Evolutionary conservation across 495 filamentous ascomycete genomes (phyloP), one percentile per base, ranked within the genome.

Genomic region (Cryomyces minteri): DNA sequence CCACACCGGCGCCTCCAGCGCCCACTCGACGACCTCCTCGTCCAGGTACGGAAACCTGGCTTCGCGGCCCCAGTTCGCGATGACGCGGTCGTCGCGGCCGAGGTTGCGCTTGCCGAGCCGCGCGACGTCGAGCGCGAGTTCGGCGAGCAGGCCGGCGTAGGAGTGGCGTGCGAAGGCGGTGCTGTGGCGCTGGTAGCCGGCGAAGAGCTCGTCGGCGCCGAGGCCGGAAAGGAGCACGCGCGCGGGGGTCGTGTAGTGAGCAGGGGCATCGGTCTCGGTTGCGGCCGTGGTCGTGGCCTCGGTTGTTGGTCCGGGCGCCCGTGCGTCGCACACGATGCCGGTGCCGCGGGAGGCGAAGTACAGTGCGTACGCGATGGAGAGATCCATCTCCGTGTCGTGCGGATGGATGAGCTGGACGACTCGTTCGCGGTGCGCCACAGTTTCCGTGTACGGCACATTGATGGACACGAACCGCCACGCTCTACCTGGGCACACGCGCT

Each of bases 371-470:
- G 81, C 82, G 52, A 99, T 96, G n/a, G 92, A 96, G 4, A 95
- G 70, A 55, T 99, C 90, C 90, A 99, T 99, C 59, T 95, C 92
- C 0, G 90, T 96, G 54, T 93, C 86, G 60, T 96, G 90, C 0
- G 90, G 90, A 53, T 80, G 71, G 54, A 96, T 90, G 10, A 99
- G 70, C 2, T 72, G 70, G 34, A 84, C 71, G 4, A 96, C 70
- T 5, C 64, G 67, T 5, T 69, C 53, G 40, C 85, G 77, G 54
- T 94, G 84, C 4, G 69, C 65, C 39, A 79, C 49, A 0, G 79
- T 81, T 48, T 93, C 84, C 9, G 67, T 52, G 53, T 88, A 93
- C 0, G 90, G 78, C 30, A 99, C 67, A 53, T 99, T 78, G 42
- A 99, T 81, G 67, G 79, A 71, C 12, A 95, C 66, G 54, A 99